Evolutionary conservation across 2,329 filamentous ascomycete species (phyloP), one percentile per base, ranked within the genome.

Genomic region (Colletotrichum godetiae): DNA sequence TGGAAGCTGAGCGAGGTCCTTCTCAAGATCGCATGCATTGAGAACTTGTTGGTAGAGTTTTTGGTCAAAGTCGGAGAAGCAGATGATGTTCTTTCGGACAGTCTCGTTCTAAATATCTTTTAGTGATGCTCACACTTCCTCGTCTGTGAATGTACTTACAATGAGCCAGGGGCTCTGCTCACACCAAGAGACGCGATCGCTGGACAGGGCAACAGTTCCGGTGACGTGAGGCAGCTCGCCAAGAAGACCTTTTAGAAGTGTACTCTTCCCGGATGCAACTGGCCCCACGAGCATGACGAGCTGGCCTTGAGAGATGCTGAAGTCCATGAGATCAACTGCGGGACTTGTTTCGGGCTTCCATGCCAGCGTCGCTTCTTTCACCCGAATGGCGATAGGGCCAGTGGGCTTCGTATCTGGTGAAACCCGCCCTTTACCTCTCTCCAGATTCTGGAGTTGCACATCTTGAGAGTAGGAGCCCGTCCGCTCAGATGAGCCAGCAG

Each of bases 231-330:
- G 74, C 0, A 80, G 74, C 58, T 83, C 82, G 13, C 82, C 81
- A 0, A 84, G 77, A 0, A 88, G 76, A 0, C 81, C 81, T 64
- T 83, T 84, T 73, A 85, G 81, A 0, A 87, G 74, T 0, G 86
- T 84, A 0, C 82, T 86, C 73, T 88, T 88, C 0, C 86, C 86
- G 1, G 82, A 83, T 0, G 82, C 86, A 4, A 87, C 78, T 1
- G 85, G 84, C 0, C 86, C 85, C 11, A 85, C 77, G 0, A 87
- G 75, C 4, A 87, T 79, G 10, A 80, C 84, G 10, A 87, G 78
- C 4, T 80, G 76, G 4, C 76, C 78, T 0, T 72, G 66, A 2
- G 76, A 74, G 3, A 87, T 71, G 0, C 73, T 75, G 3, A 87
- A 76, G n/a, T 80, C 75, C 27, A 87, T 75, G 8, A 81, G 63